Evolutionary conservation across 2,329 filamentous ascomycete genomes (phyloP).

Genomic region (Aspergillus udagawae): DNA sequence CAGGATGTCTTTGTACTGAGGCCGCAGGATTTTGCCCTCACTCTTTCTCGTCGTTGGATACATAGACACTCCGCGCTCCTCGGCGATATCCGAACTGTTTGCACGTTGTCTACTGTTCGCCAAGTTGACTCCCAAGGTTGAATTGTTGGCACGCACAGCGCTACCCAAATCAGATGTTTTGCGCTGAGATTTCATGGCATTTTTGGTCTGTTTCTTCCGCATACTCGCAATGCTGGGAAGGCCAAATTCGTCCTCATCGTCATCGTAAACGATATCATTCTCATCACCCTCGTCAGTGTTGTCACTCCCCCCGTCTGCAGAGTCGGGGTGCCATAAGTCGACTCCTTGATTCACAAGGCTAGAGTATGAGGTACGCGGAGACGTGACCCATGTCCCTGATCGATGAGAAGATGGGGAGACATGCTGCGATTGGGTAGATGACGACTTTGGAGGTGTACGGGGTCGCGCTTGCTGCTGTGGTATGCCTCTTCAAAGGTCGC

Average conservation of each 20-base stretch:
- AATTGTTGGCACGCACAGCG: slow-evolving; percentile 15
- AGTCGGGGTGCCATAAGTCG: slow-evolving; percentile 66
- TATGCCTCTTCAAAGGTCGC: slow-evolving; percentile 21
- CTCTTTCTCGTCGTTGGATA: slow-evolving; percentile 87
- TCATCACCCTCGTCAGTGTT: slow-evolving; percentile 62
- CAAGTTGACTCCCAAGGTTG: slow-evolving; percentile 30
- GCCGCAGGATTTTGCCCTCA: slow-evolving; percentile 91
- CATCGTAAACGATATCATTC: slow-evolving; percentile 74
- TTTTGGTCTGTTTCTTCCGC: slow-evolving; percentile 63
- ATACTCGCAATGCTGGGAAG: slow-evolving; percentile 88
- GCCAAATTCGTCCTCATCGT: slow-evolving; percentile 93
- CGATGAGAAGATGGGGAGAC: slow-evolving; percentile 51
- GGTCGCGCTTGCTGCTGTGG: slow-evolving; percentile 56
- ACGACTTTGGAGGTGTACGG: slow-evolving; percentile 65
- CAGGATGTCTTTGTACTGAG: slow-evolving; percentile 96
- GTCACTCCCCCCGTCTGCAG: slow-evolving; percentile 44
- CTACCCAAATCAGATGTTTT: slow-evolving; percentile 46
- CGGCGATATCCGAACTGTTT: slow-evolving; percentile 89
- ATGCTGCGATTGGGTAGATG: slow-evolving; percentile 52
- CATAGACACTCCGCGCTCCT: slow-evolving; percentile 74
- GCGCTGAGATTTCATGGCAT: slow-evolving; percentile 29
- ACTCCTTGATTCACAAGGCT: slow-evolving; percentile 78
- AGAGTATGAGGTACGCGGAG: slow-evolving; percentile 70
- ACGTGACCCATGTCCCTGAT: slow-evolving; percentile 33
- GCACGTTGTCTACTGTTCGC: slow-evolving; percentile 60